Evolutionary conservation across 2,329 filamentous ascomycete species (phyloP).

Genomic region (Botrytis fragariae): DNA sequence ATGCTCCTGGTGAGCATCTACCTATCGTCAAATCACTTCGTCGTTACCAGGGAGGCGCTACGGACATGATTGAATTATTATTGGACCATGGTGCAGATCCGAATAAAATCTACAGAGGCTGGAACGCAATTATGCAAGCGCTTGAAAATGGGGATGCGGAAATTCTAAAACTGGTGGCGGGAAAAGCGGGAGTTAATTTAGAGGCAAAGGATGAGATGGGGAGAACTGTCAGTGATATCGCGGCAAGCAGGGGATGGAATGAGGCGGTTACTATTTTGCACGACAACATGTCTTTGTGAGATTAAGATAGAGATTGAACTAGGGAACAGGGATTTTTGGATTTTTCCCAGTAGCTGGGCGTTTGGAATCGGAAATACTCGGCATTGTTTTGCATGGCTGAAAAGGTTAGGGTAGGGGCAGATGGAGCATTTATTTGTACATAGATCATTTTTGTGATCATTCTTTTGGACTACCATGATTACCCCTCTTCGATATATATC

Average conservation of each 20-base stretch:
- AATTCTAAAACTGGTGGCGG: slow-evolving; percentile 52
- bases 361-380: neutral
- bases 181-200: slow-evolving; percentile 51
- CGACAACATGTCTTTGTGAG: slow-evolving; percentile 19
- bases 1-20: slow-evolving; percentile 67
- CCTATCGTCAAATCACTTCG: slow-evolving; percentile 69
- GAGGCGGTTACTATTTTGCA: slow-evolving; percentile 45
- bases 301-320: neutral
- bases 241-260: slow-evolving; percentile 55
- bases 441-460: neutral
- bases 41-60: slow-evolving; percentile 53
- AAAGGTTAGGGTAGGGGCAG: neutral
- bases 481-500: neutral
- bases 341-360: neutral
- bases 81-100: slow-evolving; percentile 63
- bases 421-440: neutral
- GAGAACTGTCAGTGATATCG: slow-evolving; percentile 55
- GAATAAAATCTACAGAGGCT: slow-evolving; percentile 65
- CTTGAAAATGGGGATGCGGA: slow-evolving; percentile 60
- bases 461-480: neutral
- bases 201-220: slow-evolving; percentile 53
- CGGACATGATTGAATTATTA: slow-evolving; percentile 60
- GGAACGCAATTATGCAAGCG: slow-evolving; percentile 64
- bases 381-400: neutral
- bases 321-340: neutral